These are phyloP conservation scores for Zygosaccharomyces gambellarensis DNA, from an alignment of 805 yeast species.

Conservation along the genomic window DNA sequence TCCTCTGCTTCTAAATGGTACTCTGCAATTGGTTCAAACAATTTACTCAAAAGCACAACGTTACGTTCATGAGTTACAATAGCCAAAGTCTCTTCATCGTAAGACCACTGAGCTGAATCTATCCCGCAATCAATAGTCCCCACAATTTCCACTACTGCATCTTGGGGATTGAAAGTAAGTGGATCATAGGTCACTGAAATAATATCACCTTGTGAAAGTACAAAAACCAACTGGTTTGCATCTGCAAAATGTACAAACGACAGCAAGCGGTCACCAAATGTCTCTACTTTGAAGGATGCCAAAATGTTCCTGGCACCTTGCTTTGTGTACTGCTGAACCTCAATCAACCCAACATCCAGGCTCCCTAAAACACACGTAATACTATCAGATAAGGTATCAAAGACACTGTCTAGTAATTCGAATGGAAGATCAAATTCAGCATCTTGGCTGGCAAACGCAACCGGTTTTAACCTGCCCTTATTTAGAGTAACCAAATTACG, in stretches of 20 bases:
- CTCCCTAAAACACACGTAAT: slow-evolving; percentile 61
- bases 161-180: slow-evolving; percentile 40
- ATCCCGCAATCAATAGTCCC: slow-evolving; percentile 81
- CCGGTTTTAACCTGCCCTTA: slow-evolving; percentile 29
- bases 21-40: slow-evolving; percentile 77
- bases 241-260: slow-evolving; percentile 70
- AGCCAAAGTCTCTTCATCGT: slow-evolving; percentile 82
- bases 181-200: slow-evolving; percentile 58
- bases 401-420: slow-evolving; percentile 36
- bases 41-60: slow-evolving; percentile 62
- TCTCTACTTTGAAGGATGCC: slow-evolving; percentile 54
- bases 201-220: slow-evolving; percentile 74
- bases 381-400: slow-evolving; percentile 71
- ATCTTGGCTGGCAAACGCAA: slow-evolving; percentile 14
- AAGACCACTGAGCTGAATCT: slow-evolving; percentile 75
- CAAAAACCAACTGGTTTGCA: slow-evolving; percentile 56
- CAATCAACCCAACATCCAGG: slow-evolving; percentile 51
- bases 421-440: slow-evolving; percentile 15
- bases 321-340: slow-evolving; percentile 72
- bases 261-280: slow-evolving; percentile 41
- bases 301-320: slow-evolving; percentile 53
- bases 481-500: slow-evolving; percentile 34
- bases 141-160: slow-evolving; percentile 61
- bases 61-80: slow-evolving; percentile 59
- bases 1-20: slow-evolving; percentile 55